Evolutionary conservation across 1,139 yeast species (phyloP).

Genomic region (Petasospora fabianii): DNA sequence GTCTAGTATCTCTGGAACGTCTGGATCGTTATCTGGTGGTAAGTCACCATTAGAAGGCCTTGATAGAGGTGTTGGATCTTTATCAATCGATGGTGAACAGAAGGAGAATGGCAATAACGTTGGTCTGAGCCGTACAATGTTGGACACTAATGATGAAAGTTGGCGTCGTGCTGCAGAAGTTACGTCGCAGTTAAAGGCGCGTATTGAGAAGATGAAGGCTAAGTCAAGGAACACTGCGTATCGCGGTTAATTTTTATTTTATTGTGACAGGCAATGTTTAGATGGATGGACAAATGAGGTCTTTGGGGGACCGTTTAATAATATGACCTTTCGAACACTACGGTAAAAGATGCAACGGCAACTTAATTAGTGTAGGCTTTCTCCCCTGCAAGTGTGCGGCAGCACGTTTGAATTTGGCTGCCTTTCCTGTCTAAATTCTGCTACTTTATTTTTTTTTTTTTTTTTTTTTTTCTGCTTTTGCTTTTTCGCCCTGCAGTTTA

Average conservation of each 20-base stretch:
- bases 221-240: constrained; percentile 36
- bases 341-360: too few species aligned
- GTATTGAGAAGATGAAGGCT: constrained; percentile 88
- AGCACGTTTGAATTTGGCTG: too few species aligned
- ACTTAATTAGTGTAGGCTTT: too few species aligned
- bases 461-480: too few species aligned
- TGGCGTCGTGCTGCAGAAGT: constrained; percentile 92
- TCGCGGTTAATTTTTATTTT: constrained; percentile 1
- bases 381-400: too few species aligned
- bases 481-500: not conserved
- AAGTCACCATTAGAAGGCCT: constrained; percentile 21
- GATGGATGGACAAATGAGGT: too few species aligned
- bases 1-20: constrained; percentile 3
- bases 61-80: constrained; percentile 23
- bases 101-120: constrained; percentile 20
- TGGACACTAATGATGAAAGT: constrained; percentile 56
- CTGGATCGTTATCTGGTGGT: not conserved
- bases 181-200: constrained; percentile 76
- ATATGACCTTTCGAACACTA: too few species aligned
- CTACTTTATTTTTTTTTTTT: too few species aligned
- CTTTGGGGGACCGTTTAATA: too few species aligned
- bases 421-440: too few species aligned
- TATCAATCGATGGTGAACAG: constrained; percentile 24
- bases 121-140: constrained; percentile 17
- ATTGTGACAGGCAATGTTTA: not conserved